Conservation (phyloP, 2,329 filamentous ascomycete genomes). For the Talaromyces sp. region DNA sequence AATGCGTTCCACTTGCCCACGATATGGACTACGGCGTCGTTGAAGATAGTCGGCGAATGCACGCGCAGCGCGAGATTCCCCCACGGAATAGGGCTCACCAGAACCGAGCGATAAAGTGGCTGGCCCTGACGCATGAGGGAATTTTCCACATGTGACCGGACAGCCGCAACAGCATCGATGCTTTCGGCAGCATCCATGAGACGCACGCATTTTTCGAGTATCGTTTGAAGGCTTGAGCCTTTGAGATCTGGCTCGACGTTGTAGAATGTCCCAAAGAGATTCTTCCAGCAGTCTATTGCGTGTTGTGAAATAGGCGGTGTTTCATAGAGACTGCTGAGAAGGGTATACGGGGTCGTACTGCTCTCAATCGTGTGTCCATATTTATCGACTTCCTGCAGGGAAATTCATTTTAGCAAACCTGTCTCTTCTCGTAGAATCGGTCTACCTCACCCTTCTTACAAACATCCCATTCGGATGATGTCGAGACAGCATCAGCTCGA, state of each 20-base stretch:
- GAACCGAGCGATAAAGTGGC: constrained; percentile 41
- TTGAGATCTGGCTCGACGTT: constrained; percentile 36
- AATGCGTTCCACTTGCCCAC: constrained; percentile 26
- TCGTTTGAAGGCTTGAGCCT: constrained; percentile 30
- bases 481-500: constrained; percentile 14
- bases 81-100: constrained; percentile 41
- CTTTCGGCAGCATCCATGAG: constrained; percentile 44
- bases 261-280: constrained; percentile 45
- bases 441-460: constrained; percentile 3
- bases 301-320: neutral
- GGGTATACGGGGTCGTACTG: neutral
- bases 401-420: neutral
- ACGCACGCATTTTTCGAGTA: constrained; percentile 36
- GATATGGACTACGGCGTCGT: constrained; percentile 25
- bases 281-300: constrained; percentile 31
- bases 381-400: constrained; percentile 27
- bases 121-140: constrained; percentile 45
- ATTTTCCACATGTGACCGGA: constrained; percentile 44
- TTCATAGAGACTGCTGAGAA: constrained; percentile 2
- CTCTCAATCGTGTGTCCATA: constrained; percentile 22
- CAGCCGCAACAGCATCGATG: constrained; percentile 36
- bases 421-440: neutral
- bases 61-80: constrained; percentile 42
- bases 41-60: constrained; percentile 35
- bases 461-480: constrained; percentile 10